Base-by-base conservation (phyloP, 1,139 yeast genomes). In the Kodamaea ohmeri region DNA sequence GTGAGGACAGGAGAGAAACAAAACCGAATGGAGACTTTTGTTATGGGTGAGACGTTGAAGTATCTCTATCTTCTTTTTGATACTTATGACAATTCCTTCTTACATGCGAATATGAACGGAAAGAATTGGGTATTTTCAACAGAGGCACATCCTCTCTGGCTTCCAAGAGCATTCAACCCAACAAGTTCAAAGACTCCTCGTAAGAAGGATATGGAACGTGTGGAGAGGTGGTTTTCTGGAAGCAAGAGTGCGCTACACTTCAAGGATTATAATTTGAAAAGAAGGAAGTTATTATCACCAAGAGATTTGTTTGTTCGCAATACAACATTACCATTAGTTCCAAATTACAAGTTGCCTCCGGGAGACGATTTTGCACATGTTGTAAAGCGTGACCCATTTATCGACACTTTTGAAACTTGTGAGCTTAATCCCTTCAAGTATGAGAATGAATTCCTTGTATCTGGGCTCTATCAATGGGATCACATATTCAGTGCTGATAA, bases 131-230 rank as follows among this genome's bases (percentile, higher is more conserved):
- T 90, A 1, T 90, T 89, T 51, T 84, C 96, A 8, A 90, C 97
- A 0, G 97, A 90, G 53, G 97, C 94, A 0, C 97, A 90, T 57
- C 96, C 96, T 2, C 56, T 89, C 43, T 88, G 96, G 95, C 69
- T 73, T 40, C 51, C 56, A 27, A 52, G 56, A 61, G 62, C 36
- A n/a, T 32, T 43, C 22, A 45, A 38, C 16, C 42, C 46, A 2
- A 13, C 20, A 5, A 31, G 34, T 11, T 21, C 34, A 6, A 31
- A 31, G 26, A 4, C 6, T 4, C 34, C 34, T 3, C 13, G 14
- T 5, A 20, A 8, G 14, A 12, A 14, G 8, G 34, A 31, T 14
- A 9, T 31, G 7, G 17, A 31, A n/a, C 17, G 19, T 13, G 4
- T 21, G 6, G 7, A 13, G 8, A 31, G 21, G n/a, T 31, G 34